Evolutionary conservation across 345 rosid genomes (phyloP).

Genomic region (Heritiera fomes): DNA sequence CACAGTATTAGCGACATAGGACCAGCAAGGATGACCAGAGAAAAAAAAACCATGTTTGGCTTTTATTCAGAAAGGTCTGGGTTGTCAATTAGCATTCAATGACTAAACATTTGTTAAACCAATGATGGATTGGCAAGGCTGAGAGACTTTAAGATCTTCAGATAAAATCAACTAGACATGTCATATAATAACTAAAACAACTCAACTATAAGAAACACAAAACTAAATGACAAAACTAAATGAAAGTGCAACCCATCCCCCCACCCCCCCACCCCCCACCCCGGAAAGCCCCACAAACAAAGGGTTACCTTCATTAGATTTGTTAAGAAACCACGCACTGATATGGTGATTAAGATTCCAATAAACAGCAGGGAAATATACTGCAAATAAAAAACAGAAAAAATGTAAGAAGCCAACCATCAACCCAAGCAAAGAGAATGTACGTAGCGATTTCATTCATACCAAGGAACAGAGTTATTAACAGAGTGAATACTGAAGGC

Average conservation of each 20-base stretch:
- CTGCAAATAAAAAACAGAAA: constrained; percentile 48
- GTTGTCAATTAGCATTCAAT: background rate
- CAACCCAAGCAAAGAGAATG: background rate
- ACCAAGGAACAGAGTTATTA: background rate
- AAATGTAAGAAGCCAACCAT: constrained; percentile 26
- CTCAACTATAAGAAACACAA: background rate
- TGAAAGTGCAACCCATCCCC: too few species aligned
- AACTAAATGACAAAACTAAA: too few species aligned
- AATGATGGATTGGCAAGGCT: background rate
- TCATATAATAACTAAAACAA: background rate
- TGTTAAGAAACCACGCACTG: constrained; percentile 91
- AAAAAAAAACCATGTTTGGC: background rate
- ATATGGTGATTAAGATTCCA: constrained; percentile 85
- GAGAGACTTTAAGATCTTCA: background rate
- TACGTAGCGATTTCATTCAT: background rate
- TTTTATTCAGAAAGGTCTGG: background rate
- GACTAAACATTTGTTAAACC: background rate
- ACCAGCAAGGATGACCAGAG: background rate
- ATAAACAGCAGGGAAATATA: constrained; percentile 89
- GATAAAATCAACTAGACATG: background rate
- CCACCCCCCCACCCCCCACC: background rate
- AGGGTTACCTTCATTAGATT: constrained; percentile 83
- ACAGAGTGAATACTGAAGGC: background rate
- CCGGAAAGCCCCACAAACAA: background rate
- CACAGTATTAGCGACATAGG: background rate